Evolutionary conservation across 805 yeast species (phyloP).

Genomic region (Metschnikowia anglica): DNA sequence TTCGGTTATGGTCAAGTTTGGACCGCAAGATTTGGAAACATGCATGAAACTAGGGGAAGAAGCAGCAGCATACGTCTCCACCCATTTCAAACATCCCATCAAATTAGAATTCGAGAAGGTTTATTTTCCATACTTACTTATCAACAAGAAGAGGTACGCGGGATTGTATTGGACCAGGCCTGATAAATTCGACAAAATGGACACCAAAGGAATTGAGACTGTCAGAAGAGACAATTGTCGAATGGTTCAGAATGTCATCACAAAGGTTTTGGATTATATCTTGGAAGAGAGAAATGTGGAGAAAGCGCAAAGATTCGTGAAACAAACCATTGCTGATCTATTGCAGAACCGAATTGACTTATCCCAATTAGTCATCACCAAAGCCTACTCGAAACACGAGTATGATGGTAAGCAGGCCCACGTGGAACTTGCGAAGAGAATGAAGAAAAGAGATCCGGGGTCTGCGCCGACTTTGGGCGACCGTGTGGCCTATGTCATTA

Average conservation of each 20-base stretch:
- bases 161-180: slow-evolving; percentile 96
- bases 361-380: slow-evolving; percentile 90
- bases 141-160: slow-evolving; percentile 95
- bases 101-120: slow-evolving; percentile 96
- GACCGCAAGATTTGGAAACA: slow-evolving; percentile 70
- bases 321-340: slow-evolving; percentile 82
- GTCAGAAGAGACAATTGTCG: slow-evolving; percentile 98
- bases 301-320: slow-evolving; percentile 83
- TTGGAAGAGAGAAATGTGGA: slow-evolving; percentile 83
- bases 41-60: slow-evolving; percentile 93
- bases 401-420: slow-evolving; percentile 97
- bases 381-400: slow-evolving; percentile 84
- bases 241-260: slow-evolving; percentile 90
- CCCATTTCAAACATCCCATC: slow-evolving; percentile 78
- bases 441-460: slow-evolving; percentile 95
- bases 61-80: slow-evolving; percentile 87
- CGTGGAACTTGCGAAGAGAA: slow-evolving; percentile 91
- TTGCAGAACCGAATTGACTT: slow-evolving; percentile 89
- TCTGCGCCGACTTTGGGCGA: slow-evolving; percentile 97
- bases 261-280: slow-evolving; percentile 81
- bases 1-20: slow-evolving; percentile 98
- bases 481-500: slow-evolving; percentile 95
- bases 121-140: slow-evolving; percentile 88
- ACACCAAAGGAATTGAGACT: slow-evolving; percentile 97
- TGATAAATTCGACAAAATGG: slow-evolving; percentile 93